Evolutionary conservation across 208 protist species (phyloP).

Genomic region (Acanthamoeba healyi): DNA sequence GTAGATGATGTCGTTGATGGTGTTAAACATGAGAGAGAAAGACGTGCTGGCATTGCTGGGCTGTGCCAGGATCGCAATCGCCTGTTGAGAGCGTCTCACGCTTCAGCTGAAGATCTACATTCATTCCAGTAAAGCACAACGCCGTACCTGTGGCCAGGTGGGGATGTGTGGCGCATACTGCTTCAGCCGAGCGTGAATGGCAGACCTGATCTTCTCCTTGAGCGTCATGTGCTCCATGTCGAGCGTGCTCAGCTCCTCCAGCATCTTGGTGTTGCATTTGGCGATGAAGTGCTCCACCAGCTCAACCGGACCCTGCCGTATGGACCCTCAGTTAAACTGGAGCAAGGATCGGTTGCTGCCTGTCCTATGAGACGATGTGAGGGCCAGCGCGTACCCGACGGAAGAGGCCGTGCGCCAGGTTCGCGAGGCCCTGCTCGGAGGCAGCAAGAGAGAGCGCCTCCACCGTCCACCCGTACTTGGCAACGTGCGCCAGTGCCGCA

Average conservation of each 20-base stretch:
- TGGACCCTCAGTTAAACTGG: no score
- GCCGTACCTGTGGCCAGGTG: slow-evolving; percentile 9
- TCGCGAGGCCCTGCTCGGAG: neutral
- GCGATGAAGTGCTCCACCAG: slow-evolving; percentile 41
- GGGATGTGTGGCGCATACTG: slow-evolving; percentile 4
- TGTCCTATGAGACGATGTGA: neutral
- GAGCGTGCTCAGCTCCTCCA: slow-evolving; percentile 20
- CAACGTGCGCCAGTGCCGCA: neutral
- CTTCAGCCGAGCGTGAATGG: neutral
- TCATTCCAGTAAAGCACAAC: neutral
- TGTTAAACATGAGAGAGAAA: neutral
- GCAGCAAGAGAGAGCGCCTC: slow-evolving; percentile 25
- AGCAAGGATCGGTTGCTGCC: no score
- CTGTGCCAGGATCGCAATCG: slow-evolving; percentile 31
- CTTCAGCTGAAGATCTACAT: no score
- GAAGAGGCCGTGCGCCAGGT: slow-evolving; percentile 56
- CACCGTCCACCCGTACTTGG: slow-evolving; percentile 49
- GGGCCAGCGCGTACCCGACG: neutral
- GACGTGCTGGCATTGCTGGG: neutral
- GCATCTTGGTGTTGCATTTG: neutral
- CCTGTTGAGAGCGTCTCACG: no score
- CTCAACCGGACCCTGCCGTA: slow-evolving; percentile 32
- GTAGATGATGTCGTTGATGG: slow-evolving; percentile 47
- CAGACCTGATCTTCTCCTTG: slow-evolving; percentile 48
- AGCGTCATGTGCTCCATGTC: slow-evolving; percentile 39